Conservation (phyloP, 805 yeast genomes). For the Kazachstania martiniae region DNA sequence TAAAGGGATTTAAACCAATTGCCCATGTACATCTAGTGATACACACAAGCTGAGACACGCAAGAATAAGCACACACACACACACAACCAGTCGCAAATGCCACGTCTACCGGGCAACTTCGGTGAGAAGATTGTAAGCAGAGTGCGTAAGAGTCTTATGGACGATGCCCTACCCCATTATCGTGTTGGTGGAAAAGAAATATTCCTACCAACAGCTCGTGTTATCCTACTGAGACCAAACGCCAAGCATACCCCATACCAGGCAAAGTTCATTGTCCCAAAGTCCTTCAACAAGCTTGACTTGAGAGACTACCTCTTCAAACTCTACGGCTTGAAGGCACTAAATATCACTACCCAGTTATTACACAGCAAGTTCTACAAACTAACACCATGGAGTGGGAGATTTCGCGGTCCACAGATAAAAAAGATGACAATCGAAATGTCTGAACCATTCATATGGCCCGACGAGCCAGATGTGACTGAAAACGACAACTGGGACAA, state of each 20-base stretch:
- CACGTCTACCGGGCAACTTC: too few species aligned
- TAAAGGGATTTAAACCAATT: too few species aligned
- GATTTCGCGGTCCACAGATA: conserved; percentile 68
- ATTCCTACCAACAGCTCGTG: conserved; percentile 78
- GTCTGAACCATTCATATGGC: conserved; percentile 96
- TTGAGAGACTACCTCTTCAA: conserved; percentile 88
- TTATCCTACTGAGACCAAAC: conserved; percentile 74
- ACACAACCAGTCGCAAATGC: too few species aligned
- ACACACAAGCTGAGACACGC: too few species aligned
- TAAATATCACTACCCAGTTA: conserved; percentile 78
- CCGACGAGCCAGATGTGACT: conserved; percentile 39
- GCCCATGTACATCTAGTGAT: too few species aligned
- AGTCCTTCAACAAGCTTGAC: conserved; percentile 86
- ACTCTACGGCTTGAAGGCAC: conserved; percentile 80
- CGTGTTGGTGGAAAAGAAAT: conserved; percentile 63
- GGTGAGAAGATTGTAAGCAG: too few species aligned
- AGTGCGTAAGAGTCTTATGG: too few species aligned
- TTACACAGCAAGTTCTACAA: conserved; percentile 61
- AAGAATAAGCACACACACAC: too few species aligned
- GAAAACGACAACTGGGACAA: conserved; percentile 34
- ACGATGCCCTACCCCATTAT: too few species aligned
- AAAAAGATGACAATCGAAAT: conserved; percentile 96
- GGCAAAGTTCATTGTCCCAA: conserved; percentile 92
- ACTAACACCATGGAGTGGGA: conserved; percentile 47
- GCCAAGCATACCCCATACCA: conserved; percentile 97